Percentiles rank a stretch among this genome's conserved stretches.
Evolutionary conservation across 2,329 filamentous ascomycete genomes (phyloP).

Genomic region (Diaporthe sp.): DNA sequence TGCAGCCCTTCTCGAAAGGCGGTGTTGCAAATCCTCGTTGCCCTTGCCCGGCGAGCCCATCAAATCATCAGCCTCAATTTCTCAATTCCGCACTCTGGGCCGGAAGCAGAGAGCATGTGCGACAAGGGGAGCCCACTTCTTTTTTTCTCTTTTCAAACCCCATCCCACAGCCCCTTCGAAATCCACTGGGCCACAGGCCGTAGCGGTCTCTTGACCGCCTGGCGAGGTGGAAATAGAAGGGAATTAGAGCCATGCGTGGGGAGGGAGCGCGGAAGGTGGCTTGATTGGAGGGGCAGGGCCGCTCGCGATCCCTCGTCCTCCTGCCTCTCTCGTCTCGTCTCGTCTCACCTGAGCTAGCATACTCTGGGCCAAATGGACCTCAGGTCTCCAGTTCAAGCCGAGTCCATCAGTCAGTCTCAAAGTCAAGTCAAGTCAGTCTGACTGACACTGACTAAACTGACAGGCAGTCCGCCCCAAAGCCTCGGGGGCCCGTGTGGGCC

Average conservation of each 20-base stretch:
- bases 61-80: slow-evolving; percentile 35
- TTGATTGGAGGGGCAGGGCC: slow-evolving; percentile 32
- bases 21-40: slow-evolving; percentile 35
- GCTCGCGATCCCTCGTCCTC: neutral
- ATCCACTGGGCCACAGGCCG: slow-evolving; percentile 6
- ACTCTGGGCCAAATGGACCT: neutral
- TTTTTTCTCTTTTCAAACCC: slow-evolving; percentile 6
- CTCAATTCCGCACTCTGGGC: slow-evolving; percentile 7
- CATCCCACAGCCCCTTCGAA: slow-evolving; percentile 25
- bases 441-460: neutral
- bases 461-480: slow-evolving; percentile 17
- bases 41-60: slow-evolving; percentile 24
- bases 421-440: neutral
- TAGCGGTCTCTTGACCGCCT: slow-evolving; percentile 37
- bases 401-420: neutral
- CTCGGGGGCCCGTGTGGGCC: slow-evolving; percentile 32
- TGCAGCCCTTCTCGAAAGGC: slow-evolving; percentile 35
- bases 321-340: neutral
- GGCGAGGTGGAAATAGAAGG: slow-evolving; percentile 26
- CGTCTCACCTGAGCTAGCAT: slow-evolving; percentile 26
- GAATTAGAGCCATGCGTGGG: slow-evolving; percentile 12
- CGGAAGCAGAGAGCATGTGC: neutral
- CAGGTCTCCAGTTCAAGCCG: neutral
- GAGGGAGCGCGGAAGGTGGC: slow-evolving; percentile 1
- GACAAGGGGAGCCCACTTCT: slow-evolving; percentile 26